These are phyloP conservation scores for Salpingoeca rosetta DNA, from an alignment of 78 protist genomes.

Conservation along the genomic window DNA sequence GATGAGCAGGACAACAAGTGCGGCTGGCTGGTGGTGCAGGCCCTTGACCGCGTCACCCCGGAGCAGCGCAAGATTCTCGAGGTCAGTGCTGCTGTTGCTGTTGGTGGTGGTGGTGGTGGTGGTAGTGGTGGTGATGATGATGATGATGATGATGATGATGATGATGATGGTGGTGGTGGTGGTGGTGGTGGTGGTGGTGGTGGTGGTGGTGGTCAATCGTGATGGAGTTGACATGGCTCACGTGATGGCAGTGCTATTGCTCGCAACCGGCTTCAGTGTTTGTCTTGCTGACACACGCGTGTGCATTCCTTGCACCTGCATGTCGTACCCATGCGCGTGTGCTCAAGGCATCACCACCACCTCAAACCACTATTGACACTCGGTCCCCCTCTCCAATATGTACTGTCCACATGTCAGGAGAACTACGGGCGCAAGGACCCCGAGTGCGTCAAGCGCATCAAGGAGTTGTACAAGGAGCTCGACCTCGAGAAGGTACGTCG, in stretches of 20 bases:
- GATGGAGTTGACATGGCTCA: too few relatives aligned
- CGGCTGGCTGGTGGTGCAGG: slow-evolving; percentile 80
- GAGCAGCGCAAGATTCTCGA: slow-evolving; percentile 56
- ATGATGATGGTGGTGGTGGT: neutral
- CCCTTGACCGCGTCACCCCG: slow-evolving; percentile 45
- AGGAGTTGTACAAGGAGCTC: slow-evolving; percentile 29
- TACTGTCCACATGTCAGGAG: neutral
- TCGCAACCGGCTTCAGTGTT: too few relatives aligned
- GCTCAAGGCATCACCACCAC: slow-evolving; percentile 21
- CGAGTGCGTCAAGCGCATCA: slow-evolving; percentile 19
- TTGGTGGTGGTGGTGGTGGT: slow-evolving; percentile 16
- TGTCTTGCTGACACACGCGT: too few relatives aligned
- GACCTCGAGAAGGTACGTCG: slow-evolving; percentile 12
- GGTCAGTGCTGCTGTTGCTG: slow-evolving; percentile 59
- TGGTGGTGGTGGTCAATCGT: slow-evolving; percentile 33
- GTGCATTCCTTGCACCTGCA: too few relatives aligned
- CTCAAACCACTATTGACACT: slow-evolving; percentile 25
- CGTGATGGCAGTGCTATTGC: too few relatives aligned
- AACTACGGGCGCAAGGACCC: slow-evolving; percentile 27
- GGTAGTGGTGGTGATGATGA: slow-evolving; percentile 26
- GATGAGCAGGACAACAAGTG: slow-evolving; percentile 94
- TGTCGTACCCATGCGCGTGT: too few relatives aligned
- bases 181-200: slow-evolving; percentile 14
- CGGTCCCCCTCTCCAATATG: neutral
- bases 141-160: neutral